Evolutionary conservation across 2,329 filamentous ascomycete genomes (phyloP).

Genomic region (Fusarium sp.): DNA sequence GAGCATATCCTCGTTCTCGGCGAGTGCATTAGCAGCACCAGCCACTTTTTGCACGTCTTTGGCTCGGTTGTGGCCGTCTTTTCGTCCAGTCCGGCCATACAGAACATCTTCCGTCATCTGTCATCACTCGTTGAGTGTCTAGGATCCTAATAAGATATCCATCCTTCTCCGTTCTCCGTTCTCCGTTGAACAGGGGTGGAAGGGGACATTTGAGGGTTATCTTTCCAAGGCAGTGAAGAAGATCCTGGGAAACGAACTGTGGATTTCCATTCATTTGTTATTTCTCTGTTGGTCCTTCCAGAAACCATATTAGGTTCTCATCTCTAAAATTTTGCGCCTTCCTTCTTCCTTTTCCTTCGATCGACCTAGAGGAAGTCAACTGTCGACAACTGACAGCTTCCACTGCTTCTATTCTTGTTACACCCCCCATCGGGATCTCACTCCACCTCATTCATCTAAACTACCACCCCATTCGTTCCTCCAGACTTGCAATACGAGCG

Average conservation of each 20-base stretch:
- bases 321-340: not conserved
- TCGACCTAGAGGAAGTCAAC: slow-evolving; percentile 5
- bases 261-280: slow-evolving; percentile 6
- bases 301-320: slow-evolving; percentile 1
- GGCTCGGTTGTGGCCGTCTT: slow-evolving; percentile 20
- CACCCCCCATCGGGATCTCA: slow-evolving; percentile 31
- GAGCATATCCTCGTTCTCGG: slow-evolving; percentile 29
- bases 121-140: slow-evolving; percentile 27
- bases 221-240: slow-evolving; percentile 38
- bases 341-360: not conserved
- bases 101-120: slow-evolving; percentile 35
- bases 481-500: slow-evolving; percentile 33
- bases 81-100: slow-evolving; percentile 27
- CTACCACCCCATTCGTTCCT: slow-evolving; percentile 26
- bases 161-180: slow-evolving; percentile 4
- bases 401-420: slow-evolving; percentile 15
- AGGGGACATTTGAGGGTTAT: slow-evolving; percentile 32
- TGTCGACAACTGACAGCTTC: slow-evolving; percentile 12
- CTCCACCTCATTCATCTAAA: slow-evolving; percentile 27
- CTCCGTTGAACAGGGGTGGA: slow-evolving; percentile 22
- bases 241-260: slow-evolving; percentile 17
- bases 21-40: slow-evolving; percentile 16
- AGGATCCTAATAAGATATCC: not conserved
- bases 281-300: not conserved
- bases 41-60: slow-evolving; percentile 24